Evolutionary conservation across 2,329 filamentous ascomycete genomes (phyloP).

Genomic region (Moelleriella libera): DNA sequence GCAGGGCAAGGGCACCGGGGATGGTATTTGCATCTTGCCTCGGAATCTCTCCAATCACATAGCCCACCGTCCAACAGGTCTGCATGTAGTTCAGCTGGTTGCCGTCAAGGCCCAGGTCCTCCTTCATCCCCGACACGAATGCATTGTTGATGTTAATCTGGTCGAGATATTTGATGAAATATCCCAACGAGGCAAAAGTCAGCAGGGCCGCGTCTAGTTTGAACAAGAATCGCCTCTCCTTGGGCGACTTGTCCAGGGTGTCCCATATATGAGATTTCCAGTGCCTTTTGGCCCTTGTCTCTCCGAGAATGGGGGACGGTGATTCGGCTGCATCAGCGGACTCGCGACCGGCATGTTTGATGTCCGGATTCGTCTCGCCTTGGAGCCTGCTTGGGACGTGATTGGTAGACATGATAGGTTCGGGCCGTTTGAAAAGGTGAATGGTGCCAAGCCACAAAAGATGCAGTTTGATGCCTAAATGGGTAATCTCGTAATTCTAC

Average conservation of each 20-base stretch:
- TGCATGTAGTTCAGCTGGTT: conserved; percentile 37
- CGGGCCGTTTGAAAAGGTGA: no score
- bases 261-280: background rate
- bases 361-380: background rate
- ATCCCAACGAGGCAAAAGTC: background rate
- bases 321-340: background rate
- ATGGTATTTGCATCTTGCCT: background rate
- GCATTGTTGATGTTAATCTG: conserved; percentile 11
- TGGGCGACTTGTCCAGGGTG: background rate
- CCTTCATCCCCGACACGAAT: conserved; percentile 26
- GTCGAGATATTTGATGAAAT: conserved; percentile 29
- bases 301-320: background rate
- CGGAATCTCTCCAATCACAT: conserved; percentile 7
- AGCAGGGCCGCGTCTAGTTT: background rate
- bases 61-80: conserved; percentile 16
- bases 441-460: no score
- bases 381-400: no score
- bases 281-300: background rate
- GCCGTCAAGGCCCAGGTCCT: conserved; percentile 32
- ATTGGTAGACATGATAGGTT: no score
- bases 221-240: background rate
- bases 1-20: background rate
- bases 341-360: background rate
- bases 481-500: no score
- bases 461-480: no score